Conservation (phyloP, 345 rosid species). For the Euphorbia pulcherrima region DNA sequence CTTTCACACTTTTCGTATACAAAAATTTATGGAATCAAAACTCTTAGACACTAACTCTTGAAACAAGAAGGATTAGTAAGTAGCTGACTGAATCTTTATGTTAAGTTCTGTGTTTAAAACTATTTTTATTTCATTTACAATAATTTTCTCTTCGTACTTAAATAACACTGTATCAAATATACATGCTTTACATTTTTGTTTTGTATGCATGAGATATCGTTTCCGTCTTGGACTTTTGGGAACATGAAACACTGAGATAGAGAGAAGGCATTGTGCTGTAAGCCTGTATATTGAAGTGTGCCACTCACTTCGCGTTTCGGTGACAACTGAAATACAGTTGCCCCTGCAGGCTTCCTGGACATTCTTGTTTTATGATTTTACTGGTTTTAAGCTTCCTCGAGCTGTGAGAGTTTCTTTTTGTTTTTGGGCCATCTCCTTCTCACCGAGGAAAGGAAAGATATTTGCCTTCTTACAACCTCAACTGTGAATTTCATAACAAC, state of each 20-base stretch:
- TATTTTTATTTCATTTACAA: not conserved
- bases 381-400: no score
- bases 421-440: no score
- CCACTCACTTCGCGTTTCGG: not conserved
- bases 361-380: no score
- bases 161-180: not conserved
- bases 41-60: not conserved
- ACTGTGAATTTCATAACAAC: not conserved
- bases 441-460: no score
- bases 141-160: not conserved
- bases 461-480: no score
- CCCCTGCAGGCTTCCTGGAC: not conserved
- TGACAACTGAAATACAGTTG: not conserved
- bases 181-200: not conserved
- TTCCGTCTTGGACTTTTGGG: not conserved
- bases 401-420: no score
- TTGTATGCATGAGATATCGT: not conserved
- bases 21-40: not conserved
- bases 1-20: not conserved
- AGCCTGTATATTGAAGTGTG: not conserved
- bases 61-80: conserved; percentile 1
- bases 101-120: not conserved
- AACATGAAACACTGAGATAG: not conserved
- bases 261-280: not conserved
- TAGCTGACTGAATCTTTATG: not conserved